Base-by-base conservation (phyloP, 2,329 filamentous ascomycete species). In the Paecilomyces variotii region DNA sequence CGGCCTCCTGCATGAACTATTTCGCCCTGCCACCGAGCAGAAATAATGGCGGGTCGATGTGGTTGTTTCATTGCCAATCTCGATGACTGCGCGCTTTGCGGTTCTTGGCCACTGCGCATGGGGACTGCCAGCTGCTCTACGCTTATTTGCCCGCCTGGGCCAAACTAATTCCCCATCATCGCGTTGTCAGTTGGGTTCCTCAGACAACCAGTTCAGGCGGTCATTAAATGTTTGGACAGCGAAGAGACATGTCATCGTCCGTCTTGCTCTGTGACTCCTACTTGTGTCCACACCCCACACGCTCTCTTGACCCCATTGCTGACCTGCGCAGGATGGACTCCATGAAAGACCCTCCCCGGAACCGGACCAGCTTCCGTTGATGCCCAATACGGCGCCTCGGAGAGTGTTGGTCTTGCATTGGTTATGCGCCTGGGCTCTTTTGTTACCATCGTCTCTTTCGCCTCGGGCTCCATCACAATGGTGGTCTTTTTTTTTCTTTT, bases 201-300 rank as follows among this genome's bases (percentile, higher is more conserved):
- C 56, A 58, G 54, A 45, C 55, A 64, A 57, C 61, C 61, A 62
- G 62, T 57, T 58, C 56, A 64, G 65, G 62, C 61, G 60, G 59
- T 59, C 60, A 52, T 56, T 56, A 34, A 24, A 52, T 57, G 62
- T 66, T 59, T 63, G 65, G 65, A 60, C 60, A 61, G 58, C 59
- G 56, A 56, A 55, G 56, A 60, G 62, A 66, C 66, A 67, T 66
- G 64, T 67, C 65, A 67, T 63, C 63, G 60, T 61, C 62, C 61
- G 57, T 35, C 53, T 57, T 54, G 50, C 24, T 62, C 63, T 61
- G 62, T 55, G 63, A 56, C 61, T 57, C 58, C 57, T 53, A 56
- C 62, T 57, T 34, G 56, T 19, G 51, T 53, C 49, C 30, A 25
- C 32, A 57, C 62, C 62, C 64, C 65, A 67, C 53, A 54, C 34